A percentile compares a stretch with the other conserved stretches of the same genome.
Evolutionary conservation across 225 moss, liverwort and hornwort genomes (phyloP).

Genomic region (Straminergon stramineum): DNA sequence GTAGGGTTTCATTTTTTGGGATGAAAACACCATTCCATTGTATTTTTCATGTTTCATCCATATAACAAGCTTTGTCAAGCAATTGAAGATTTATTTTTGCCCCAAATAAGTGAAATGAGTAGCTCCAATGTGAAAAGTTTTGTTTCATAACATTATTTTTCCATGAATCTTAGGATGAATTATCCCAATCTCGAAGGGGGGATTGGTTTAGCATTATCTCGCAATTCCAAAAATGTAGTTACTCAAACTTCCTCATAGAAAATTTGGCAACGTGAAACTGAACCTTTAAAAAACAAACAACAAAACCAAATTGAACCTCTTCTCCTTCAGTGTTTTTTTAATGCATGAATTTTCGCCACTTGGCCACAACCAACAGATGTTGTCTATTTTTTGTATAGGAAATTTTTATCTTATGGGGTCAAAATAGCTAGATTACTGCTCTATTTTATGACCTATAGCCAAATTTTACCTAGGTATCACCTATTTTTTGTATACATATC

Average conservation of each 20-base stretch:
- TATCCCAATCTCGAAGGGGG: neutral
- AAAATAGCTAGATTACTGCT: too few relatives aligned
- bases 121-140: rapidly evolving
- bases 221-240: too few relatives aligned
- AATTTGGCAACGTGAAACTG: too few relatives aligned
- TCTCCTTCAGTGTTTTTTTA: neutral
- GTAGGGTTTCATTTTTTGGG: rapidly evolving
- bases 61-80: rapidly evolving
- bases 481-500: too few relatives aligned
- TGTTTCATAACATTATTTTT: neutral
- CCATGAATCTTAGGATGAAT: rapidly evolving
- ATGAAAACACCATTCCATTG: neutral
- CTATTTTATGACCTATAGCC: too few relatives aligned
- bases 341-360: too few relatives aligned
- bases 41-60: neutral
- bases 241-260: neutral
- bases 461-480: too few relatives aligned
- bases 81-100: neutral
- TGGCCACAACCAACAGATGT: too few relatives aligned
- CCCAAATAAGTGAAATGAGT: neutral
- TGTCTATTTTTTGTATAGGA: too few relatives aligned
- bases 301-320: too few relatives aligned
- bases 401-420: too few relatives aligned
- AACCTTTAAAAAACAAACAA: too few relatives aligned
- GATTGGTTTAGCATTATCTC: neutral